Base-by-base conservation (phyloP, 2,329 filamentous ascomycete species). In the Beauveria pseudobassiana region DNA sequence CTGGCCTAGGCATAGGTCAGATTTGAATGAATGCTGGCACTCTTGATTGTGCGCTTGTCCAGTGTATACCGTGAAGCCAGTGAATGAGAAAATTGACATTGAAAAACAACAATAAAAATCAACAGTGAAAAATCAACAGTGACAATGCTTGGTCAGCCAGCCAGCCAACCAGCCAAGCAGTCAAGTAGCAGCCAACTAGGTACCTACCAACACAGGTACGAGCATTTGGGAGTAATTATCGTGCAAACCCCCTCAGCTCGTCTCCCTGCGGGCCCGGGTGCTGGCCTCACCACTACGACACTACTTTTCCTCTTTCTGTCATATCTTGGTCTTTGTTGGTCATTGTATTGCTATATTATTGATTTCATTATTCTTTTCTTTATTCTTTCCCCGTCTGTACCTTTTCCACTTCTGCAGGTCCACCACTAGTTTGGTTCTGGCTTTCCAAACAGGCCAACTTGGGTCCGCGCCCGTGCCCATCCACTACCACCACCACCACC, bases 201-300 rank as follows among this genome's bases (percentile, higher is more conserved):
- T 24, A 24, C 22, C 22, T 24, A 24, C 22, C 22, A 24, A 24
- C 22, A 24, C 22, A 24, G 22, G 22, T 24, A 24, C 22, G 22
- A 24, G 22, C 3, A 24, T 3, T n/a, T n/a, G n/a, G 22, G 22
- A 24, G 22, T 24, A 24, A 24, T 24, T 24, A 26, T 34, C 10
- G 30, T 34, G 10, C 30, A 48, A 38, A n/a, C 54, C 54, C 42
- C 34, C 24, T 57, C 48, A 57, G 30, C 30, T 34, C 30, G 30
- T 34, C 30, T 34, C 38, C 43, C 43, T 57, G 55, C 43, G n/a
- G 43, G 56, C 16, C 22, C 48, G 34, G 48, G 26, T 59, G 57
- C 57, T 59, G 57, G 53, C 57, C 57, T 59, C 57, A 59, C 57
- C 48, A 59, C 57, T 51, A 59, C 57, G 57, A 59, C 57, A 59